phyloP scores from a whole-genome alignment of 805 yeast species.

The Zygosaccharomyces bailii region DNA sequence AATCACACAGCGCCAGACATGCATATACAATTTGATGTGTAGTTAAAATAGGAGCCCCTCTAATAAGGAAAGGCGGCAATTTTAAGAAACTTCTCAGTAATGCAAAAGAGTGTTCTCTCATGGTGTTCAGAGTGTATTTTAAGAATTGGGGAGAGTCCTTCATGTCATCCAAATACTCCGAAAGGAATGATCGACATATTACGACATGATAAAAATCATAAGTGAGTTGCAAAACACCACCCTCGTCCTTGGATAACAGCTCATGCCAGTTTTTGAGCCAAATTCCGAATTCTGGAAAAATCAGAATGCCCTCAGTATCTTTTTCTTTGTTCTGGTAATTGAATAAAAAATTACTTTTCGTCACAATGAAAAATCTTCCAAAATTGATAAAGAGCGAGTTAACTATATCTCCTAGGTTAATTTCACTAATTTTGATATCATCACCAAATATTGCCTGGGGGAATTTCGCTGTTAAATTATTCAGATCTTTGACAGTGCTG shows the following conservation, averaged over 20 bases:
- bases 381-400: constrained; percentile 31
- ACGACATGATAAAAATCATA: constrained; percentile 48
- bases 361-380: constrained; percentile 22
- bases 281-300: constrained; percentile 38
- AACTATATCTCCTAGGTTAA: constrained; percentile 41
- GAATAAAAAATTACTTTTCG: constrained; percentile 7
- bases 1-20: constrained; percentile 50
- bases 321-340: constrained; percentile 4
- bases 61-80: constrained; percentile 45
- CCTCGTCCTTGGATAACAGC: constrained; percentile 45
- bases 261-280: constrained; percentile 49
- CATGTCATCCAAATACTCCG: constrained; percentile 30
- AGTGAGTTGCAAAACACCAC: constrained; percentile 47
- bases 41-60: constrained; percentile 54
- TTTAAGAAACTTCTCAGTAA: constrained; percentile 44
- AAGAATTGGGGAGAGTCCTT: constrained; percentile 27
- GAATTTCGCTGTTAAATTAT: constrained; percentile 43
- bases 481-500: constrained; percentile 35
- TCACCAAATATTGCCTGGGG: constrained; percentile 54
- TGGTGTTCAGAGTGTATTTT: constrained; percentile 38
- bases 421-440: constrained; percentile 50
- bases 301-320: constrained; percentile 12
- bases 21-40: constrained; percentile 53
- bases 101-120: constrained; percentile 44
- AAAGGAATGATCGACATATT: constrained; percentile 37